phyloP scores from a whole-genome alignment of 1,284 basidiomycete genomes.

The Ceratobasidium sp. region DNA sequence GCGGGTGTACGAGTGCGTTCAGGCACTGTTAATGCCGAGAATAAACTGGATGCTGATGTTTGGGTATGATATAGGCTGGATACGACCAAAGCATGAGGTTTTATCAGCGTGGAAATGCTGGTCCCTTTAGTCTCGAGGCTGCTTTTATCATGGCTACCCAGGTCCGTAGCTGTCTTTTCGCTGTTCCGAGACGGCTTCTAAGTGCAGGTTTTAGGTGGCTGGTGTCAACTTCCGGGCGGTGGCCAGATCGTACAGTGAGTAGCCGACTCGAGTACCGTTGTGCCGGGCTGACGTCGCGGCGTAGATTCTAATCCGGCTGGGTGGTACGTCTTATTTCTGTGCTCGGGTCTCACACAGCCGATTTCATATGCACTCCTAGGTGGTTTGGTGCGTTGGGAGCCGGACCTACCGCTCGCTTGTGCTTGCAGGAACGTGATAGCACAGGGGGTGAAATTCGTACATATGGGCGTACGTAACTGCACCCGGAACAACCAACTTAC shows the following conservation, averaged over 20 bases:
- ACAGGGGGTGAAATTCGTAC: background rate
- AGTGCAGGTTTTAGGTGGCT: background rate
- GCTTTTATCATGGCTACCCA: slow-evolving; percentile 9
- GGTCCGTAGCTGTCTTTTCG: background rate
- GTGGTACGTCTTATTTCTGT: background rate
- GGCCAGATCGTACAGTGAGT: background rate
- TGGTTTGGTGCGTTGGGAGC: background rate
- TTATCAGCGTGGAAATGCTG: background rate
- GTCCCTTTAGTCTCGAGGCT: slow-evolving; percentile 16
- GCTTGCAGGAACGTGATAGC: background rate
- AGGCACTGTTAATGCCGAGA: too few relatives aligned
- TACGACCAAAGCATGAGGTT: slow-evolving; percentile 3
- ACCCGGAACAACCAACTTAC: too few relatives aligned
- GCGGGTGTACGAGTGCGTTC: background rate
- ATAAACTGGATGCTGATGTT: too few relatives aligned
- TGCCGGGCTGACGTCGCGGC: background rate
- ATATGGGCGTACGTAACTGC: background rate
- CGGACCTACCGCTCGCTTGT: too few relatives aligned
- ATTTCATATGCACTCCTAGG: background rate
- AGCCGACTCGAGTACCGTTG: too few relatives aligned
- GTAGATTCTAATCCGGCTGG: background rate
- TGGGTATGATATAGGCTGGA: background rate
- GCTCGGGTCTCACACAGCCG: too few relatives aligned
- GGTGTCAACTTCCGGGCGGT: background rate
- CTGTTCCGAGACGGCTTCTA: background rate